Base-by-base conservation (phyloP, 2,329 filamentous ascomycete species). In the Colletotrichum echinochloae region DNA sequence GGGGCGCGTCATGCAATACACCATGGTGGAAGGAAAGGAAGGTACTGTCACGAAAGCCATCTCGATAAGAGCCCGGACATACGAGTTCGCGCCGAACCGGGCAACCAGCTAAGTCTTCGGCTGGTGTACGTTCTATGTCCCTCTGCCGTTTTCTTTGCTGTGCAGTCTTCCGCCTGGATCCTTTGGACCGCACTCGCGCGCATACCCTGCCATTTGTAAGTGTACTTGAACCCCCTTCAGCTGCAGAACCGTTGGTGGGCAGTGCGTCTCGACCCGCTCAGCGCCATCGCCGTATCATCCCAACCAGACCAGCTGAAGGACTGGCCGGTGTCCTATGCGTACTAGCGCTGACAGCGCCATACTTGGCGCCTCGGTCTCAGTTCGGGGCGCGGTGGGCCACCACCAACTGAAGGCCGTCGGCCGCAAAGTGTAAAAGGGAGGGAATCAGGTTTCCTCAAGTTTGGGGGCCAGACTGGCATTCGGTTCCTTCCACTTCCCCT, bases 261-360 rank as follows among this genome's bases (percentile, higher is more conserved):
- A 44, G 46, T 54, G 35, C 28, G 55, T 66, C 26, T 33, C 30
- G 14, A 37, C n/a, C 33, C n/a, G 11, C 44, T 35, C 56, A 37
- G n/a, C 12, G 59, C 56, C 39, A 67, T 63, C 49, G 51, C 65
- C 48, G 57, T 60, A 60, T 54, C 33, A 60, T 48, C 33, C 33
- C 30, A 28, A 39, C 16, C 51, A 48, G 18, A 30, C 46, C 41
- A 62, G 51, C 59, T 49, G 39, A 23, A 48, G 46, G 35, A 48
- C 44, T 56, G 37, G 26, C 44, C 64, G 67, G 64, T 59, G 26
- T 60, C 64, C 51, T 57, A 67, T 23, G 46, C 41, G 59, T 55
- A 63, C 68, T 71, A 71, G 68, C 62, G 68, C 68, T 68, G 64
- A 71, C 68, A 41, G 41, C 28, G 30, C 23, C 28, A 56, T 66